These are phyloP conservation scores for Zymoseptoria ardabiliae DNA, from an alignment of 2,329 filamentous ascomycete genomes.

Conservation along the genomic window DNA sequence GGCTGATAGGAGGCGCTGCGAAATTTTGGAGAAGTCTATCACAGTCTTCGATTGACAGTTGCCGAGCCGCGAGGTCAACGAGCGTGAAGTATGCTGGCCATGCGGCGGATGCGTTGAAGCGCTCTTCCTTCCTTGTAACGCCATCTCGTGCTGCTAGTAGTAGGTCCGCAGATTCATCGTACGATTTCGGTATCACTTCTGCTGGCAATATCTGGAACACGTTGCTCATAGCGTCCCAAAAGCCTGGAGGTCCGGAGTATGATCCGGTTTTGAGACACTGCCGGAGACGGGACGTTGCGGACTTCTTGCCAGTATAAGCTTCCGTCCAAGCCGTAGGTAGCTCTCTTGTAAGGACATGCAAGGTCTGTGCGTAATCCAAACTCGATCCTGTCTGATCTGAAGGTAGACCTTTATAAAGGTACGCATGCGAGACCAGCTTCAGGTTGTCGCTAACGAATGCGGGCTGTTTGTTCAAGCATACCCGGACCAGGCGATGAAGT, in stretches of 20 bases:
- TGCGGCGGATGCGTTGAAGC: constrained; percentile 57
- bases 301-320: constrained; percentile 52
- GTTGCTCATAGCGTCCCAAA: constrained; percentile 62
- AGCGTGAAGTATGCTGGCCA: constrained; percentile 70
- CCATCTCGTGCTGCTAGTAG: constrained; percentile 63
- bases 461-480: constrained; percentile 43
- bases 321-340: constrained; percentile 69
- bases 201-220: constrained; percentile 53
- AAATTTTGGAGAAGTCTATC: constrained; percentile 40
- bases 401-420: constrained; percentile 68
- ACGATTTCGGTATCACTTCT: constrained; percentile 47
- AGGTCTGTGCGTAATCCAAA: constrained; percentile 58
- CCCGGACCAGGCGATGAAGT: constrained; percentile 49
- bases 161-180: constrained; percentile 53
- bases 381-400: constrained; percentile 68
- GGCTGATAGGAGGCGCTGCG: constrained; percentile 46
- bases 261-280: constrained; percentile 77
- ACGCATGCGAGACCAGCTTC: constrained; percentile 56
- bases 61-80: constrained; percentile 34
- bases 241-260: constrained; percentile 63
- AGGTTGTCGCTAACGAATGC: constrained; percentile 32
- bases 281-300: constrained; percentile 52
- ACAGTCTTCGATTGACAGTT: constrained; percentile 38
- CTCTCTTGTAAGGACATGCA: constrained; percentile 57
- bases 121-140: constrained; percentile 67